Evolutionary conservation across 2,329 filamentous ascomycete genomes (phyloP).

Genomic region (Nigrospora osmanthi): DNA sequence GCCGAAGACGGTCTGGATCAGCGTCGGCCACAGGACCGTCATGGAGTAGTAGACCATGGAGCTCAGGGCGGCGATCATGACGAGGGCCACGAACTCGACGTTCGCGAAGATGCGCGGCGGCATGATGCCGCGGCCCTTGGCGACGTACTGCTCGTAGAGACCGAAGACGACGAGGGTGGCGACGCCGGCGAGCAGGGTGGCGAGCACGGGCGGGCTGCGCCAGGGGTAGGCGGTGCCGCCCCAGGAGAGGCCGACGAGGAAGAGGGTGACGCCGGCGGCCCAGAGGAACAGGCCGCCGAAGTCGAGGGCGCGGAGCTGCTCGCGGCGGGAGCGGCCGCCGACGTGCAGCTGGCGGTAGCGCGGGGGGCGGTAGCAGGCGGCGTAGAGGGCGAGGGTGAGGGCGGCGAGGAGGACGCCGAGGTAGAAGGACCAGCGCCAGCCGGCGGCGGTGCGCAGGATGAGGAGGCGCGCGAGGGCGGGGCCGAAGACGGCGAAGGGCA

Average conservation of each 20-base stretch:
- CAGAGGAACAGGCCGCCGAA: slow-evolving; percentile 35
- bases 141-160: slow-evolving; percentile 28
- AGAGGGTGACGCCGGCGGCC: slow-evolving; percentile 28
- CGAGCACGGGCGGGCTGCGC: slow-evolving; percentile 27
- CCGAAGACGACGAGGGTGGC: slow-evolving; percentile 25
- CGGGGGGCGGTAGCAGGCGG: slow-evolving; percentile 38
- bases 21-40: slow-evolving; percentile 34
- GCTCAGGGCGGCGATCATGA: slow-evolving; percentile 28
- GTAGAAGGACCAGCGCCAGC: slow-evolving; percentile 44
- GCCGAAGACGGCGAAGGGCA: slow-evolving; percentile 34
- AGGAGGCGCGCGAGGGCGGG: slow-evolving; percentile 37
- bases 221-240: slow-evolving; percentile 33
- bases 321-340: slow-evolving; percentile 23
- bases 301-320: slow-evolving; percentile 35
- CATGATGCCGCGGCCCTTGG: slow-evolving; percentile 29
- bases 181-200: slow-evolving; percentile 28
- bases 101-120: slow-evolving; percentile 33
- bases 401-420: slow-evolving; percentile 34
- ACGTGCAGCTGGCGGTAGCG: slow-evolving; percentile 33
- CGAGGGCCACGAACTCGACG: slow-evolving; percentile 28
- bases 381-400: slow-evolving; percentile 29
- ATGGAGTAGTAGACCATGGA: slow-evolving; percentile 37
- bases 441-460: slow-evolving; percentile 28
- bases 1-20: slow-evolving; percentile 32
- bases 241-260: slow-evolving; percentile 35